These are phyloP conservation scores for Pseudomonodictys pantanalensis DNA, from an alignment of 495 filamentous ascomycete genomes.

Conservation along the genomic window DNA sequence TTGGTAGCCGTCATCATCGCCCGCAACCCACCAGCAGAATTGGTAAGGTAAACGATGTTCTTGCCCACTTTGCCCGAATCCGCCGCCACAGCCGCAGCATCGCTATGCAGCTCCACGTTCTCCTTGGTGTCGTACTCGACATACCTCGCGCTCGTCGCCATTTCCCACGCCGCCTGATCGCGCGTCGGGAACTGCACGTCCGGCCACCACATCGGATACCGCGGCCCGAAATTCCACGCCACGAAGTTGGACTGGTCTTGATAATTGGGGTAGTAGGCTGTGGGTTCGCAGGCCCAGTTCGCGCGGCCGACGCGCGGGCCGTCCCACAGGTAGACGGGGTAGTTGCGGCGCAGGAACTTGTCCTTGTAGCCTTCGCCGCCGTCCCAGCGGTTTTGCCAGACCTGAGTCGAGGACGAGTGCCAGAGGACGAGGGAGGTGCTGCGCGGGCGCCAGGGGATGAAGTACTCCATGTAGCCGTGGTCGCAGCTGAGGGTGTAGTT, in stretches of 20 bases:
- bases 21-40: conserved; percentile 47
- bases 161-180: conserved; percentile 43
- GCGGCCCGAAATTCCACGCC: conserved; percentile 49
- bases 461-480: conserved; percentile 53
- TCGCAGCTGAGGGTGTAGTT: conserved; percentile 47
- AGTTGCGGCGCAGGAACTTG: conserved; percentile 49
- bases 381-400: conserved; percentile 50
- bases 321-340: conserved; percentile 52
- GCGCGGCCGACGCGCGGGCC: conserved; percentile 48
- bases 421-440: conserved; percentile 49
- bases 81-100: conserved; percentile 45
- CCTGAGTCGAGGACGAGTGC: conserved; percentile 50
- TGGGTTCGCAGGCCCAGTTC: conserved; percentile 46
- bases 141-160: conserved; percentile 46
- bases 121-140: conserved; percentile 45
- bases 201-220: conserved; percentile 44
- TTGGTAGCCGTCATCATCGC: conserved; percentile 45
- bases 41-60: conserved; percentile 47
- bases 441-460: conserved; percentile 47
- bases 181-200: conserved; percentile 46
- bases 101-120: conserved; percentile 44
- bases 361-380: conserved; percentile 52
- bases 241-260: conserved; percentile 46
- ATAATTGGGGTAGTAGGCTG: conserved; percentile 42
- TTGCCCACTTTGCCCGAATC: conserved; percentile 47